Evolutionary conservation across 2,329 filamentous ascomycete species (phyloP).

Genomic region (Epichloe gansuensis): DNA sequence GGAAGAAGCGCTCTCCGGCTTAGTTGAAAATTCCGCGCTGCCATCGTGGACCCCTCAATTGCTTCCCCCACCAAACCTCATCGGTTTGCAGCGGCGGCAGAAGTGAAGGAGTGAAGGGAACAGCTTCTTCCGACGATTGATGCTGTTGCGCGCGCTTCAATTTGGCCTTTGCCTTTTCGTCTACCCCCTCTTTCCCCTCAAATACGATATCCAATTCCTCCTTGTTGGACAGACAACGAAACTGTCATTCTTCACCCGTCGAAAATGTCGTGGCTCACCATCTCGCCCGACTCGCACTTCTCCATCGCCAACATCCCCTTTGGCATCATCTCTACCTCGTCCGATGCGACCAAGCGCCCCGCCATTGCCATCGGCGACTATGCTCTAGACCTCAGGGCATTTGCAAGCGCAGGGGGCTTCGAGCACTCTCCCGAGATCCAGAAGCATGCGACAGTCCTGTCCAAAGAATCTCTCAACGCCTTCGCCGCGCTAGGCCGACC

Average conservation of each 20-base stretch:
- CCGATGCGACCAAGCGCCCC: constrained; percentile 42
- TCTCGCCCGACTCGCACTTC: constrained; percentile 31
- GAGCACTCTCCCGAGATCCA: constrained; percentile 13
- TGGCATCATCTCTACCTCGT: constrained; percentile 59
- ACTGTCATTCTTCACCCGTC: too few relatives aligned
- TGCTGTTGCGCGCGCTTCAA: background rate
- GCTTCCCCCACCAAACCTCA: background rate
- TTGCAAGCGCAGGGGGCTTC: constrained; percentile 37
- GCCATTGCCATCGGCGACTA: constrained; percentile 62
- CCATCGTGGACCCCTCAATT: background rate
- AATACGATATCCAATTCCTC: too few relatives aligned
- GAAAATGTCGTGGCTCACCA: constrained; percentile 15
- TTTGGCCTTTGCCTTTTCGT: background rate
- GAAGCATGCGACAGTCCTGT: constrained; percentile 15
- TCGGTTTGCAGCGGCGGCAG: constrained; percentile 2
- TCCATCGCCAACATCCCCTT: constrained; percentile 74
- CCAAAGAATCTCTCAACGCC: constrained; percentile 17
- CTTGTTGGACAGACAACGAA: too few relatives aligned
- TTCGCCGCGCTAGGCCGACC: constrained; percentile 45
- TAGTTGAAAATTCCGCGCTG: background rate
- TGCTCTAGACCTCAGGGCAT: constrained; percentile 55
- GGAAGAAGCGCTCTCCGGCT: background rate
- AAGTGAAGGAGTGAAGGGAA: background rate
- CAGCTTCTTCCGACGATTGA: background rate
- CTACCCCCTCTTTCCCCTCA: too few relatives aligned